These are phyloP conservation scores for Linnemannia hyalina DNA, from an alignment of 192 early-diverging fungal genomes.

Conservation along the genomic window DNA sequence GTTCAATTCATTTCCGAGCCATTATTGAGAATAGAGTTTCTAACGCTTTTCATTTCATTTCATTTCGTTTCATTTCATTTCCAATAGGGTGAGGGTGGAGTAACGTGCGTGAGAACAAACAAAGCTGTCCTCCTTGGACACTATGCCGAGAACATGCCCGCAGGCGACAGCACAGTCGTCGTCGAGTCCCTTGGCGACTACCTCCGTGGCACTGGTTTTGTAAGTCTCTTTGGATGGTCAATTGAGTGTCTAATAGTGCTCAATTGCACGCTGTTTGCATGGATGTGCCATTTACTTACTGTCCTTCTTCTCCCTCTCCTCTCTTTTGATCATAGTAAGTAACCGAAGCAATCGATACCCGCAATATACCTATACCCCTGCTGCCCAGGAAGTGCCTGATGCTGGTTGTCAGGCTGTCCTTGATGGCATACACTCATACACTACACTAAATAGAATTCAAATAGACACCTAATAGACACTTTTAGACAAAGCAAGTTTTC, in stretches of 20 bases:
- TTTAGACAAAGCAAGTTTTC: background rate
- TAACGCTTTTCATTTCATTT: background rate
- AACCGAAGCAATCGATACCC: no score
- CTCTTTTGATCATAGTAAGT: no score
- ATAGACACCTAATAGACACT: background rate
- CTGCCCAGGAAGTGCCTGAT: no score
- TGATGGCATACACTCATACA: no score
- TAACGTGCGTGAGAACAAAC: conserved; percentile 82
- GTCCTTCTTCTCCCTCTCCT: no score
- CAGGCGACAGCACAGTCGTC: conserved; percentile 80
- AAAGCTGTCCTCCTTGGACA: conserved; percentile 83
- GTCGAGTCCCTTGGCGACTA: conserved; percentile 86
- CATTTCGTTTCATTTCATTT: background rate
- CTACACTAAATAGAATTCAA: no score
- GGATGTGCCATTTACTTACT: background rate
- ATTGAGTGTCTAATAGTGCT: background rate
- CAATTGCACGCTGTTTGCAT: background rate
- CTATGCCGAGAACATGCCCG: conserved; percentile 72
- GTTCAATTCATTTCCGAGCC: background rate
- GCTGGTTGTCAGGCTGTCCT: no score
- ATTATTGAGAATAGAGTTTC: background rate
- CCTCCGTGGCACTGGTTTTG: conserved; percentile 77
- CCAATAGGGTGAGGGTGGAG: conserved; percentile 74
- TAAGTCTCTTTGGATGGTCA: conserved; percentile 27
- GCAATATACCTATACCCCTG: no score